Evolutionary conservation across 345 rosid species (phyloP).

Genomic region (Gossypium arboreum): DNA sequence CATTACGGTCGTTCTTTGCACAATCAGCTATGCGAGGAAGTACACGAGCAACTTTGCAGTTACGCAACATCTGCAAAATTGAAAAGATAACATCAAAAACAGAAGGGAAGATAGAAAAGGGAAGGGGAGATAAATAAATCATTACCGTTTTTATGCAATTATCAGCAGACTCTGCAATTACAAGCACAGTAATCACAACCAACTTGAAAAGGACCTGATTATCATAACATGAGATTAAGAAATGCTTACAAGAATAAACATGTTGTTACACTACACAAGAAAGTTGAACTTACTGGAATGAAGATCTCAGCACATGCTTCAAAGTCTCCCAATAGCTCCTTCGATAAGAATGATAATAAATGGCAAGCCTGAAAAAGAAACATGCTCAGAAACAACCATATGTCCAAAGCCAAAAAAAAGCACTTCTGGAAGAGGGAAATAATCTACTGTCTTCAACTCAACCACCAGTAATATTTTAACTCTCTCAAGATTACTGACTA

Average conservation of each 20-base stretch:
- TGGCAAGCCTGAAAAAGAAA: conserved; percentile 69
- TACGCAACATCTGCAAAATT: conserved; percentile 74
- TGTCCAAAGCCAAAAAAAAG: conserved; percentile 13
- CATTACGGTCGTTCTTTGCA: conserved; percentile 91
- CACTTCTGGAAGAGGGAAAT: neutral
- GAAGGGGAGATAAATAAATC: conserved; percentile 7
- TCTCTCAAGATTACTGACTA: neutral
- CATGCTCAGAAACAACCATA: conserved; percentile 21
- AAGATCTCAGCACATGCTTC: conserved; percentile 93
- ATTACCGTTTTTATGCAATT: conserved; percentile 95
- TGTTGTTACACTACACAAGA: conserved; percentile 4
- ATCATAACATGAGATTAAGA: conserved; percentile 38
- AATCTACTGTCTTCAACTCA: conserved; percentile 8
- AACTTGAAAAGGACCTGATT: conserved; percentile 99
- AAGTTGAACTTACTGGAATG: conserved; percentile 73
- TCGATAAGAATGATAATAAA: conserved; percentile 85
- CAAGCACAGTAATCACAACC: conserved; percentile 99
- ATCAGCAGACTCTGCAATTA: conserved; percentile 99
- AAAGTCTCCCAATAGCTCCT: conserved; percentile 96
- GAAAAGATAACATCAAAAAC: conserved; percentile 16
- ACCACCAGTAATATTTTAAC: neutral
- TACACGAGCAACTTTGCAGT: conserved; percentile 90
- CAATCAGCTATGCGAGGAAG: conserved; percentile 91
- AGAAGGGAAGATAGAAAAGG: neutral
- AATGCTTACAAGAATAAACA: conserved; percentile 20